Base-by-base conservation (phyloP, 2,329 filamentous ascomycete genomes). In the Pseudogymnoascus sp. region DNA sequence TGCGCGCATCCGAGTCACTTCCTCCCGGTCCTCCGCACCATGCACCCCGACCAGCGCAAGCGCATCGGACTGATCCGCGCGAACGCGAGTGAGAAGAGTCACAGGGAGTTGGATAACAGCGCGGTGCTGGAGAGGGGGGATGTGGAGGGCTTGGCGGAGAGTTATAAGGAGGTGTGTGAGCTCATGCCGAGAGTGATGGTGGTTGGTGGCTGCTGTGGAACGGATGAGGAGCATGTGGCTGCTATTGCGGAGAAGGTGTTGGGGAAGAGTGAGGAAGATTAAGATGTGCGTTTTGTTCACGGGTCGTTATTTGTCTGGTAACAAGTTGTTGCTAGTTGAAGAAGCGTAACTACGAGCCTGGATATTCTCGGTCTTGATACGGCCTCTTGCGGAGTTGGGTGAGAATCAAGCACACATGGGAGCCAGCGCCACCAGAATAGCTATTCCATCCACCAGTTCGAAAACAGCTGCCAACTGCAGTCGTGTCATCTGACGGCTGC, bases 191-290 rank as follows among this genome's bases (percentile, higher is more conserved):
- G 16, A 4, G 37, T 65, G 3, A 31, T 44, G 40, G 64, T 65
- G 1, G 31, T 66, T 4, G 64, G 64, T 10, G 64, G 64, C 0
- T 66, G 64, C 14, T 66, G 64, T 61, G 64, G 64, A 6, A 66
- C 63, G 18, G 64, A 66, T 38, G 63, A 66, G 59, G 64, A 66
- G 35, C 64, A 66, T 16, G 40, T 66, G 6, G 59, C 28, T 4
- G 63, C 63, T 25, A 61, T 61, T 61, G 60, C 60, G 4, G 60
- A 61, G 60, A 42, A 33, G 21, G 60, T 47, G 38, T 18, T 61
- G 37, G 44, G 60, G 5, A 56, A 56, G 28, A 3, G 4, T 18
- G 50, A 56, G 50, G 50, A 56, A 18, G 50, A 33, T 56, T 56
- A 33, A 56, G 28, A 33, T 14, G 1, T 33, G 50, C 6, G 44